phyloP scores from a whole-genome alignment of 2,329 filamentous ascomycete species.

The Akanthomyces dipterigenus region DNA sequence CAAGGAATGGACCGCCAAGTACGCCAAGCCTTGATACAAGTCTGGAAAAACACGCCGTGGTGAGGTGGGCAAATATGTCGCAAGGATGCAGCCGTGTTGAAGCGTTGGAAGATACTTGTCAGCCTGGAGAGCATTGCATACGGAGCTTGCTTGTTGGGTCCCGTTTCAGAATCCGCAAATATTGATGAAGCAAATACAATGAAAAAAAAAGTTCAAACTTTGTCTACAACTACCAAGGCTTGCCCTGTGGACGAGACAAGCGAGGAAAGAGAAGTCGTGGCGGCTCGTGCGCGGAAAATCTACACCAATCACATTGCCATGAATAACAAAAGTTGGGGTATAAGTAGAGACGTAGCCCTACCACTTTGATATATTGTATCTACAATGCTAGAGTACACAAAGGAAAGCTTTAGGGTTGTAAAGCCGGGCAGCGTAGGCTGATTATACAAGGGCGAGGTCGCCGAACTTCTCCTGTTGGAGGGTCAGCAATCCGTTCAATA shows the following conservation, averaged over 20 bases:
- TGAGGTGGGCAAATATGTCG: not conserved
- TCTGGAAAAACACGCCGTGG: not conserved
- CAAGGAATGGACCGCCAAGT: conserved; percentile 82
- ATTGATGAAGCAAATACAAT: not conserved
- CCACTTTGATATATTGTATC: conserved; percentile 43
- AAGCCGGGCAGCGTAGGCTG: conserved; percentile 25
- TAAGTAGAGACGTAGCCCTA: conserved; percentile 27
- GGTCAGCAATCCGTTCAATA: conserved; percentile 37
- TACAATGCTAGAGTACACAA: conserved; percentile 67
- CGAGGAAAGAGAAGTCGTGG: not conserved
- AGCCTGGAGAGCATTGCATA: conserved; percentile 3
- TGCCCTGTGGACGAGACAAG: not conserved
- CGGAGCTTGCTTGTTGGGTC: conserved; percentile 1
- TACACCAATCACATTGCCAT: not conserved
- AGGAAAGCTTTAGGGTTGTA: conserved; percentile 35
- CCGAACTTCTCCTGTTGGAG: conserved; percentile 87
- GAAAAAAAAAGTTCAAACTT: not conserved
- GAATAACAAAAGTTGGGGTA: conserved; percentile 16
- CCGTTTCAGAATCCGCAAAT: not conserved
- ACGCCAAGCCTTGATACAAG: conserved; percentile 50
- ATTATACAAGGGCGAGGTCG: conserved; percentile 90
- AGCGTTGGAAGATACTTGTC: not conserved
- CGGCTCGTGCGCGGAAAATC: not conserved
- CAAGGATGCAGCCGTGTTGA: not conserved
- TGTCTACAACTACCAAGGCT: not conserved